phyloP scores from a whole-genome alignment of 768 basidiomycete species.

The Lactarius vividus region DNA sequence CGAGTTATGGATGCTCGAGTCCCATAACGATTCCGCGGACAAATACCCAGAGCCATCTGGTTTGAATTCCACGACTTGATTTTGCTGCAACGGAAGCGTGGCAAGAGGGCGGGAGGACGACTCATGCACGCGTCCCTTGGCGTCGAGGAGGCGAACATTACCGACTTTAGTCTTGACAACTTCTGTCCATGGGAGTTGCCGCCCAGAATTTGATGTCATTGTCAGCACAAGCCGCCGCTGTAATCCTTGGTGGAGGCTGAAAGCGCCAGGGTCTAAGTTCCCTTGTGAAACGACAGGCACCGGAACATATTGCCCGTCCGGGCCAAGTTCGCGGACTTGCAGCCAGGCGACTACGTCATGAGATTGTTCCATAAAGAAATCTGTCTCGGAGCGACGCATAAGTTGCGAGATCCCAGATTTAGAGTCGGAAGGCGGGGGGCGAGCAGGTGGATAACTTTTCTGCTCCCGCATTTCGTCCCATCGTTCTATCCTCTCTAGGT shows the following conservation, averaged over 20 bases:
- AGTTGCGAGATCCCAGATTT: conserved; percentile 47
- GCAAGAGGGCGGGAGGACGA: conserved; percentile 68
- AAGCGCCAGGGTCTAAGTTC: conserved; percentile 76
- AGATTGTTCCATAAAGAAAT: conserved; percentile 81
- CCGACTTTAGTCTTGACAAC: conserved; percentile 75
- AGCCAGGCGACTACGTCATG: conserved; percentile 92
- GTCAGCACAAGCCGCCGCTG: conserved; percentile 79
- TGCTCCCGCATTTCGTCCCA: conserved; percentile 94
- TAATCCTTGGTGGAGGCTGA: conserved; percentile 89
- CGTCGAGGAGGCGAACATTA: conserved; percentile 81
- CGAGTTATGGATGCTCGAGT: conserved; percentile 89
- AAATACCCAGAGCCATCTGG: conserved; percentile 80
- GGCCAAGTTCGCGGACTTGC: conserved; percentile 82
- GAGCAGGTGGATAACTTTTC: conserved; percentile 40
- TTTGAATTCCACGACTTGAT: conserved; percentile 70
- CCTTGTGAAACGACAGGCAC: conserved; percentile 79
- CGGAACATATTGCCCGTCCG: conserved; percentile 79
- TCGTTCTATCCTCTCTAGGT: conserved; percentile 83
- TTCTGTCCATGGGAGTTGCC: conserved; percentile 83
- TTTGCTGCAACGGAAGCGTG: conserved; percentile 70
- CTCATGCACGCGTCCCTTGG: conserved; percentile 78
- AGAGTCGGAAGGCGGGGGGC: conserved; percentile 36
- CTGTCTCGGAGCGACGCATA: conserved; percentile 91
- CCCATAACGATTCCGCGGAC: conserved; percentile 78
- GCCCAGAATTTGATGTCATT: conserved; percentile 84